Conservation (phyloP, 108 stramenopile genomes). For the Chaetoceros tenuissimus region DNA sequence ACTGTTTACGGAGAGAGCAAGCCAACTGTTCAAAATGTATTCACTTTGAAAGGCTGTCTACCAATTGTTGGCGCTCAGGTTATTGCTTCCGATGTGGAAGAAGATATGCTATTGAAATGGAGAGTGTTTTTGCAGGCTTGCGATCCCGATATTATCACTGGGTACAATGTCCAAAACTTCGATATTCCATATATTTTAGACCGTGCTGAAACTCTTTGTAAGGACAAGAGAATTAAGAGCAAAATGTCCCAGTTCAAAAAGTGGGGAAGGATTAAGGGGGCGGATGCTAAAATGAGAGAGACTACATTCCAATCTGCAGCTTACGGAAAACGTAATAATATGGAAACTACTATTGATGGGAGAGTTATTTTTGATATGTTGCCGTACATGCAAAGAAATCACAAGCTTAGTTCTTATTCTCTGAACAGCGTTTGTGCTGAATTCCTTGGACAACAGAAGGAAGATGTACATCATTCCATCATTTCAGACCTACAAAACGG, state of each 20-base stretch:
- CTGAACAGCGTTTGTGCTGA: conserved; percentile 97
- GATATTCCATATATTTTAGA: conserved; percentile 98
- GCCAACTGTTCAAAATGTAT: conserved; percentile 89
- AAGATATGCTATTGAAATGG: conserved; percentile 92
- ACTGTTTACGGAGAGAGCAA: conserved; percentile 80
- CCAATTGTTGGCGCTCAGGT: conserved; percentile 99
- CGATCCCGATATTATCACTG: conserved; percentile 98
- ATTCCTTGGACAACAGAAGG: conserved; percentile 96
- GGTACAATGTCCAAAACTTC: conserved; percentile 97
- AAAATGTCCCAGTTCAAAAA: conserved; percentile 56
- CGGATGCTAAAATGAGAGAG: conserved; percentile 84
- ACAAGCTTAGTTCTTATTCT: conserved; percentile 96
- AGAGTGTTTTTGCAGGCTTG: conserved; percentile 75
- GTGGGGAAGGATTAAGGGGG: conserved; percentile 84
- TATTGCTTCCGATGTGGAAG: conserved; percentile 86
- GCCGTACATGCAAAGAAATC: conserved; percentile 99
- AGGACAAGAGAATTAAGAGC: conserved; percentile 15
- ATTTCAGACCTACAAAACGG: conserved; percentile 96
- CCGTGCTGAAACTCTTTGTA: conserved; percentile 80
- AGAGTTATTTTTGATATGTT: conserved; percentile 98
- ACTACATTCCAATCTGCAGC: conserved; percentile 96
- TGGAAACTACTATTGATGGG: conserved; percentile 95
- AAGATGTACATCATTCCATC: conserved; percentile 99
- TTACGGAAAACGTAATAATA: conserved; percentile 89
- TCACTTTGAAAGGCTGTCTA: conserved; percentile 92